Evolutionary conservation across 2,329 filamentous ascomycete genomes (phyloP).

Genomic region (Pestalotiopsis sp.): DNA sequence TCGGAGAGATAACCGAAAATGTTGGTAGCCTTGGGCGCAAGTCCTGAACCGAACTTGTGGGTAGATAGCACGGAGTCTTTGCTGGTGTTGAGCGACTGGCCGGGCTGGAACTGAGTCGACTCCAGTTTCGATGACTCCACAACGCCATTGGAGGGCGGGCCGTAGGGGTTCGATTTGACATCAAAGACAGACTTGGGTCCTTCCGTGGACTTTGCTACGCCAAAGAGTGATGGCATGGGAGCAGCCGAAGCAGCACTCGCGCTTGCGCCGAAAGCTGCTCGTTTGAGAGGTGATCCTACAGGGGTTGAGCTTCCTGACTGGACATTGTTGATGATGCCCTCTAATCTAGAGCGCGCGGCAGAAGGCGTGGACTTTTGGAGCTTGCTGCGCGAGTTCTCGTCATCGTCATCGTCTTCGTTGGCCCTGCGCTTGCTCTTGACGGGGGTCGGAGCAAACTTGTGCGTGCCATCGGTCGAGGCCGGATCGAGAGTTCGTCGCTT

Average conservation of each 20-base stretch:
- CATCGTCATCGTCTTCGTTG: constrained; percentile 43
- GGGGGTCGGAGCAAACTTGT: constrained; percentile 34
- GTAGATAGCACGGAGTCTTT: constrained; percentile 26
- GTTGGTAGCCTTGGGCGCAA: constrained; percentile 40
- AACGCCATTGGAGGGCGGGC: constrained; percentile 38
- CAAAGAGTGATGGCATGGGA: constrained; percentile 17
- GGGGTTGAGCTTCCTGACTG: constrained; percentile 33
- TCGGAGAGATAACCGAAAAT: constrained; percentile 65
- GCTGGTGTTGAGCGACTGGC: constrained; percentile 34
- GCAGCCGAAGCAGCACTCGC: constrained; percentile 6
- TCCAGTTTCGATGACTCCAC: constrained; percentile 45
- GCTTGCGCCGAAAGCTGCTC: constrained; percentile 17
- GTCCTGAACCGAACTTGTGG: constrained; percentile 26
- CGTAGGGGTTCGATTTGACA: constrained; percentile 28
- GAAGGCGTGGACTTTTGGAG: constrained; percentile 54
- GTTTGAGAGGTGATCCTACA: constrained; percentile 28
- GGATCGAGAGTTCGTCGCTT: constrained; percentile 52
- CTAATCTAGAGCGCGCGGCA: constrained; percentile 58
- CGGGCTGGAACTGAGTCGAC: constrained; percentile 27
- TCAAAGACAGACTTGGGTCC: constrained; percentile 27
- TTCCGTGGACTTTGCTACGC: constrained; percentile 21
- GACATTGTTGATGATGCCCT: constrained; percentile 57
- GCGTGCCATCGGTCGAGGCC: constrained; percentile 37
- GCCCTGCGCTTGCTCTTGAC: constrained; percentile 58
- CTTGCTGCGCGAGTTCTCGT: constrained; percentile 53